A percentile compares a stretch with the other conserved stretches of the same genome.
phyloP scores from a whole-genome alignment of 306 rosid species.

The Vigna angularis region DNA sequence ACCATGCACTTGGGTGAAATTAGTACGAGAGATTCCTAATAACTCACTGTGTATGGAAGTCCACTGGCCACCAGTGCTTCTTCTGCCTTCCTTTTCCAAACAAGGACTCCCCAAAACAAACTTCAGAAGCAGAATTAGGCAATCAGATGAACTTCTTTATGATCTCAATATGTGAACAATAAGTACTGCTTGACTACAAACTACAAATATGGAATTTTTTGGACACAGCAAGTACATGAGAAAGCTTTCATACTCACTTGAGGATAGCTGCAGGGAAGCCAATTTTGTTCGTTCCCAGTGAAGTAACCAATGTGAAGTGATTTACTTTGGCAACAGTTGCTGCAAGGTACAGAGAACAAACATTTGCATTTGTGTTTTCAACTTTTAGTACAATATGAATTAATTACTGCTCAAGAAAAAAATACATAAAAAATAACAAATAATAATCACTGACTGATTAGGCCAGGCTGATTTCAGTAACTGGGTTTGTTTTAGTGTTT shows the following conservation, averaged over 20 bases:
- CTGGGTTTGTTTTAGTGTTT: not conserved
- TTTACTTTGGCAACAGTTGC: conserved; percentile 78
- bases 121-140: conserved; percentile 53
- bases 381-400: conserved; percentile 6
- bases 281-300: conserved; percentile 92
- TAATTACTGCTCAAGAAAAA: conserved; percentile 2
- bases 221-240: not conserved
- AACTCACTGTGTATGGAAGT: conserved; percentile 88
- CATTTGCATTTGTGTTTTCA: conserved; percentile 26
- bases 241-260: conserved; percentile 67
- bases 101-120: conserved; percentile 96
- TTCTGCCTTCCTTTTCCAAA: conserved; percentile 98
- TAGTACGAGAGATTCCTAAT: conserved; percentile 11
- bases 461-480: not conserved
- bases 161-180: not conserved
- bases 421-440: not conserved
- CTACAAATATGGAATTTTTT: conserved; percentile 36
- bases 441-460: not conserved
- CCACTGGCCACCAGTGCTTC: conserved; percentile 93
- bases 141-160: conserved; percentile 37
- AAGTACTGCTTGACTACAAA: conserved; percentile 19
- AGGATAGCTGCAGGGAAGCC: conserved; percentile 98
- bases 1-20: conserved; percentile 3
- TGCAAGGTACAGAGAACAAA: conserved; percentile 50
- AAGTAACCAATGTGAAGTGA: conserved; percentile 88